Percentiles rank a stretch among this genome's conserved stretches.
phyloP scores from a whole-genome alignment of 2,329 filamentous ascomycete species.

The Sporothrix mexicana region DNA sequence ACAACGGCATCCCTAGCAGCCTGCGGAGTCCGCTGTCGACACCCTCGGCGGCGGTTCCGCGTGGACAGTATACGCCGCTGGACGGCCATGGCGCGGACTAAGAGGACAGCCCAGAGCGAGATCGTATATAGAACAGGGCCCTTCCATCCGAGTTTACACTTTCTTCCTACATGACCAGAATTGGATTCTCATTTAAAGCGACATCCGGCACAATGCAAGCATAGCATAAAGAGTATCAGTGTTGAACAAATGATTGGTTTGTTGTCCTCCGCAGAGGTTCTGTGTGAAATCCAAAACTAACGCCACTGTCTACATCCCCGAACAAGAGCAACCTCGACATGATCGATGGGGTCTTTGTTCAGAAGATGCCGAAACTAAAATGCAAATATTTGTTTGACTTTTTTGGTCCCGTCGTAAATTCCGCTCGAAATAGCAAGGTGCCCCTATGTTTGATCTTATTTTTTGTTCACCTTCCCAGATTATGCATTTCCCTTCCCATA shows the following conservation, averaged over 20 bases:
- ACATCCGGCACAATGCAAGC: background rate
- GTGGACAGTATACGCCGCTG: slow-evolving; percentile 37
- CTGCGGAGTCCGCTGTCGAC: slow-evolving; percentile 28
- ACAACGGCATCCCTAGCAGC: background rate
- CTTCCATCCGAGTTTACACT: background rate
- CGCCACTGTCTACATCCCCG: background rate
- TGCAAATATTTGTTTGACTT: background rate
- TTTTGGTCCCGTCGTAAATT: background rate
- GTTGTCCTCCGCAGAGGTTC: slow-evolving; percentile 5
- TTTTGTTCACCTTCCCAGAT: background rate
- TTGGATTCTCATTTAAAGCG: too few relatives aligned
- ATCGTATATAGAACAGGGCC: too few relatives aligned
- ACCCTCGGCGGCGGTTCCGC: slow-evolving; percentile 25
- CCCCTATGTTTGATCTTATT: background rate
- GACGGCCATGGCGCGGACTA: slow-evolving; percentile 23
- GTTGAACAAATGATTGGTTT: background rate
- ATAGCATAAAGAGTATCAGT: background rate
- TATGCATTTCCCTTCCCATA: background rate
- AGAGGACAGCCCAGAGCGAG: background rate
- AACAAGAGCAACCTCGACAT: background rate
- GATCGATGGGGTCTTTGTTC: background rate
- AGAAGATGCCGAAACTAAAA: background rate
- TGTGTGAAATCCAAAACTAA: background rate
- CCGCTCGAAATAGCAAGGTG: background rate
- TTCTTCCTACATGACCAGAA: background rate